Evolutionary conservation across 148 eudicot genomes (phyloP), one percentile per base, ranked within the genome.

Genomic region (Mesembryanthemum crystallinum): DNA sequence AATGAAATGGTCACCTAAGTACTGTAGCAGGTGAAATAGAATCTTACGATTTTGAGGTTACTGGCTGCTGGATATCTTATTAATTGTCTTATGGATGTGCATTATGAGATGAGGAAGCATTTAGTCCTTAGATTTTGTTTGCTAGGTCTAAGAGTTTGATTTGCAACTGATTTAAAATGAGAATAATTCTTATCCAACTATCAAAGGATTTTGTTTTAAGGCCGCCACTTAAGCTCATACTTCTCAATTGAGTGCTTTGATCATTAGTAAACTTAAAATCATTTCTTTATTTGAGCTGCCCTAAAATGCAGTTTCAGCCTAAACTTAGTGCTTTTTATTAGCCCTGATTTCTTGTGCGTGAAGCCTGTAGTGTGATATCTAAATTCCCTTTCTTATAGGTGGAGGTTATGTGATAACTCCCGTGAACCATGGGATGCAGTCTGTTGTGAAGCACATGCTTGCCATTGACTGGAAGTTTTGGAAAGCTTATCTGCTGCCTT

Each of bases 351-450:
- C 8, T 69, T 29, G 3, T 69, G 47, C 28, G 30, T 27, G 5
- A 8, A 69, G 45, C 8, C 4, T 66, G n/a, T 66, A 52, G 21
- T 64, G 13, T 28, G 39, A 67, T 35, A 1, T 21, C 18, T 64
- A 23, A 35, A 39, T 74, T 30, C 17, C 43, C 51, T 73, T 71
- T 67, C 42, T 51, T 82, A 51, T 74, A 89, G 93, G 93, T 83
- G 93, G 93, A 69, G 93, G 93, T 15, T 89, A 87, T 82, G 93
- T 89, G 35, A 86, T 89, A 76, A 87, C 87, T 60, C 93, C 93
- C 55, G 81, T 84, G 66, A 81, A 82, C 76, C 85, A 86, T 77
- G 89, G 91, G 58, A 89, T 82, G 73, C 89, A 84, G 69, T 86
- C 93, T 29, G 86, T 89, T 68, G 89, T 89, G 67, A 89, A 86